These are phyloP conservation scores for Nepenthes gracilis DNA, from an alignment of 148 eudicot species.

Conservation along the genomic window DNA sequence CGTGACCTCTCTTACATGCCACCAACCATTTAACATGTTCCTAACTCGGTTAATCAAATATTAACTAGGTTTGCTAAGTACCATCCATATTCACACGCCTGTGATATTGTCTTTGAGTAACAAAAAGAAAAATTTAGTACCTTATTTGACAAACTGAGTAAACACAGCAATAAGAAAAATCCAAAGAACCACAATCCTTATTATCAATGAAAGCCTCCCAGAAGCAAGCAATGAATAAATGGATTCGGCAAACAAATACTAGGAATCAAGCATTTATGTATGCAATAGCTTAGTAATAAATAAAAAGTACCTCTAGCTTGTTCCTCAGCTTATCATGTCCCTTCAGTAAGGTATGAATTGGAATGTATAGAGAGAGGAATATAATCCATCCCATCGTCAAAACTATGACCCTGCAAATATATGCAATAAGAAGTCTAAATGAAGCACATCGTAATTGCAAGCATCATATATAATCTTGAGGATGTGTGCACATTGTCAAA, in stretches of 20 bases:
- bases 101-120: too few species aligned
- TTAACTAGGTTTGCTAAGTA: too few species aligned
- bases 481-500: too few species aligned
- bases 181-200: too few species aligned
- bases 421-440: neutral
- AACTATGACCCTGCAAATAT: conserved; percentile 56
- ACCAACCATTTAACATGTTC: too few species aligned
- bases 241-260: neutral
- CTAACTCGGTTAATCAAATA: too few species aligned
- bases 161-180: too few species aligned
- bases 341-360: conserved; percentile 77
- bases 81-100: too few species aligned
- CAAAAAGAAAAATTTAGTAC: too few species aligned
- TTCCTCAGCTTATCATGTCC: conserved; percentile 84
- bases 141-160: too few species aligned
- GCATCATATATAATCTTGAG: neutral
- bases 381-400: conserved; percentile 88
- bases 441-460: neutral
- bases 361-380: conserved; percentile 88
- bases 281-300: conserved; percentile 1
- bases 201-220: too few species aligned
- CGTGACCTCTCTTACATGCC: too few species aligned
- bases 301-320: conserved; percentile 61
- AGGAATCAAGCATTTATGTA: neutral
- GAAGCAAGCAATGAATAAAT: neutral